phyloP scores from a whole-genome alignment of 2,329 filamentous ascomycete genomes.

The Stromatinia cepivora region DNA sequence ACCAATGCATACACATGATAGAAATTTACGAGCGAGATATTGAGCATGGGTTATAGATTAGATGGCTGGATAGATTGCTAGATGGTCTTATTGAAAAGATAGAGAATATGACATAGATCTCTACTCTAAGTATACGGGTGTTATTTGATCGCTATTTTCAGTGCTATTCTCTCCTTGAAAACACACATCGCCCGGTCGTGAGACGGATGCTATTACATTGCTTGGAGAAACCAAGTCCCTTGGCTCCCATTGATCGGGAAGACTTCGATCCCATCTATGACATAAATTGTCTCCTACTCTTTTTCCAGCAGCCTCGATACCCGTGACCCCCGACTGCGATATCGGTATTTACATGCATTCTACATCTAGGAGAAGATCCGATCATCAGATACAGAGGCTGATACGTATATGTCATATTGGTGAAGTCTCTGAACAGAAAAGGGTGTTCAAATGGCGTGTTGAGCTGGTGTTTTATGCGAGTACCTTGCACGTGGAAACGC shows the following conservation, averaged over 20 bases:
- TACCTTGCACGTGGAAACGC: neutral
- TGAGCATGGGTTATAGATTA: neutral
- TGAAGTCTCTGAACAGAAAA: too few relatives aligned
- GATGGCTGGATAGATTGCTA: neutral
- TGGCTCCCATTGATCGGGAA: neutral
- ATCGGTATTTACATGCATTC: neutral
- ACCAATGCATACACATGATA: neutral
- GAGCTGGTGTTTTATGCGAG: neutral
- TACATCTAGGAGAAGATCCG: neutral
- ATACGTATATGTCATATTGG: neutral
- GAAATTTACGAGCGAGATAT: constrained; percentile 2
- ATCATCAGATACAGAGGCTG: neutral
- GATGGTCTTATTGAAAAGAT: neutral
- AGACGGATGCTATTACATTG: neutral
- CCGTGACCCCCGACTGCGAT: neutral
- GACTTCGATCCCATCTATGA: neutral
- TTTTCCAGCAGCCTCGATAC: neutral
- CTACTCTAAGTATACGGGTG: neutral
- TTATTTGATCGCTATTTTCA: neutral
- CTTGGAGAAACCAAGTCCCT: neutral
- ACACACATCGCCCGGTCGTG: neutral
- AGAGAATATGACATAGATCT: constrained; percentile 21
- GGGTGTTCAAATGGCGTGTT: neutral
- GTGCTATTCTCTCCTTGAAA: neutral
- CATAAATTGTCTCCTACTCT: neutral